A percentile compares a stretch with the other conserved stretches of the same genome.
Conservation (phyloP, 2,329 filamentous ascomycete genomes). For the Colletotrichum liaoningense region DNA sequence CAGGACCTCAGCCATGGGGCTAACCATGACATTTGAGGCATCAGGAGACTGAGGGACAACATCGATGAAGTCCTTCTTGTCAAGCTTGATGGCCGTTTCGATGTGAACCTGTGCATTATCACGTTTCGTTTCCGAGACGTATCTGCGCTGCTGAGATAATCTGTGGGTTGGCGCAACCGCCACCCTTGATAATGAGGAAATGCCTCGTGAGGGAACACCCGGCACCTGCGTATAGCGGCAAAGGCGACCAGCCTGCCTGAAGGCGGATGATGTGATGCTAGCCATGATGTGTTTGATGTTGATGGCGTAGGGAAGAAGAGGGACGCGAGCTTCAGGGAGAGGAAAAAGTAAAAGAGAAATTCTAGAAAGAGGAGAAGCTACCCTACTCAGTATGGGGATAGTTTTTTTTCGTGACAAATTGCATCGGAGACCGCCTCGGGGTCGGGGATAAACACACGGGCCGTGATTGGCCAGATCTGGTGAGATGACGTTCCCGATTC, state of each 20-base stretch:
- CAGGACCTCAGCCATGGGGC: constrained; percentile 85
- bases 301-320: constrained; percentile 35
- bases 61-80: constrained; percentile 84
- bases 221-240: constrained; percentile 54
- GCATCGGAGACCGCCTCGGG: constrained; percentile 21
- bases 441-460: constrained; percentile 29
- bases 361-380: constrained; percentile 19
- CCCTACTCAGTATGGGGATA: constrained; percentile 3
- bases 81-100: constrained; percentile 86
- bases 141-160: constrained; percentile 64
- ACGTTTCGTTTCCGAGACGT: constrained; percentile 86
- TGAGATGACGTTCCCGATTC: constrained; percentile 25
- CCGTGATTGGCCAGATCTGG: constrained; percentile 15
- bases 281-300: constrained; percentile 61
- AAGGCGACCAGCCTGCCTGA: constrained; percentile 80
- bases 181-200: constrained; percentile 47
- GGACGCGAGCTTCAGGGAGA: constrained; percentile 34
- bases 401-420: constrained; percentile 17
- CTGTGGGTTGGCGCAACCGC: constrained; percentile 43
- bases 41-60: constrained; percentile 57
- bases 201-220: constrained; percentile 48
- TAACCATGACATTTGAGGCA: constrained; percentile 77
- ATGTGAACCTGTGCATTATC: constrained; percentile 84
- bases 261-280: constrained; percentile 73
- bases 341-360: constrained; percentile 25